Evolutionary conservation across 2,329 filamentous ascomycete species (phyloP).

Genomic region (Knufia petricola): DNA sequence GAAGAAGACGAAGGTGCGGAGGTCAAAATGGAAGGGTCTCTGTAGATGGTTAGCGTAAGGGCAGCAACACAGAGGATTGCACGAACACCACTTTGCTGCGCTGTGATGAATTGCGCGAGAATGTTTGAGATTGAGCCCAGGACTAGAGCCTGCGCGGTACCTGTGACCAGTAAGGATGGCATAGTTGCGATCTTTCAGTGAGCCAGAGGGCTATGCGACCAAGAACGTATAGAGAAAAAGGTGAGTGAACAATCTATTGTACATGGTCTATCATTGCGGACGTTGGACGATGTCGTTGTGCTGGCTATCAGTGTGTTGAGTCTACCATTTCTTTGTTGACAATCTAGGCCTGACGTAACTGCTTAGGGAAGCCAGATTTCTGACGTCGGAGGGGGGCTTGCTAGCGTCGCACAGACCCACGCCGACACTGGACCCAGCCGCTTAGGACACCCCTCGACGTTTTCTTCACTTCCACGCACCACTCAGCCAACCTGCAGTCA

Average conservation of each 20-base stretch:
- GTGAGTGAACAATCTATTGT: no score
- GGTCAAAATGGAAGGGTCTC: constrained; percentile 51
- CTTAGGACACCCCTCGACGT: no score
- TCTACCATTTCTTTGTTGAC: not conserved
- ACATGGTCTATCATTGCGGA: no score
- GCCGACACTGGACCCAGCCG: no score
- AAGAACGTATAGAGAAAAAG: no score
- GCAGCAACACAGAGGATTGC: not conserved
- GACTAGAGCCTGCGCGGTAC: constrained; percentile 56
- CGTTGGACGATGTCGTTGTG: no score
- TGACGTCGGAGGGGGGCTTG: no score
- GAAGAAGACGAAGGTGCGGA: constrained; percentile 64
- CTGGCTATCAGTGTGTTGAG: not conserved
- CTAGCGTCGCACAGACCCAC: no score
- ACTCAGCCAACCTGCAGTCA: no score
- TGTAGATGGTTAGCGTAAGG: not conserved
- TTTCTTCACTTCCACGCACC: no score
- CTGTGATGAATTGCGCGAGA: constrained; percentile 60
- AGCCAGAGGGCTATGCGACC: not conserved
- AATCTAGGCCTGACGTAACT: no score
- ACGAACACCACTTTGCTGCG: constrained; percentile 51
- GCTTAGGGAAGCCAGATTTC: no score
- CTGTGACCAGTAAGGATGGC: constrained; percentile 38
- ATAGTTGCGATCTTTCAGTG: not conserved
- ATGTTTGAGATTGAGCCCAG: constrained; percentile 61